phyloP scores from a whole-genome alignment of 1,284 basidiomycete genomes.

The Boletus sp. region DNA sequence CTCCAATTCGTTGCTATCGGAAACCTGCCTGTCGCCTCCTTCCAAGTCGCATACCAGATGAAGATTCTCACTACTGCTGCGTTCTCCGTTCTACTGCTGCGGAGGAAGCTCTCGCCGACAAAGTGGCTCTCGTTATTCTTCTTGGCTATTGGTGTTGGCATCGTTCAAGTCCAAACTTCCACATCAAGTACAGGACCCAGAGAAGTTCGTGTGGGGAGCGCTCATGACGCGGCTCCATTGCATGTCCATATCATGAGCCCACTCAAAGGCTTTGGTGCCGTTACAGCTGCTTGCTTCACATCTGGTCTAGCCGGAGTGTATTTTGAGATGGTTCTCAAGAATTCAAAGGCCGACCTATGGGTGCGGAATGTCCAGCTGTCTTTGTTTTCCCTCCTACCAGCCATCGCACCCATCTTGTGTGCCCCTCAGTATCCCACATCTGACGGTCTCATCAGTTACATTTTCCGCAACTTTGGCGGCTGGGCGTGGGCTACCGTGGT shows the following conservation, averaged over 20 bases:
- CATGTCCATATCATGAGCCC: constrained; percentile 56
- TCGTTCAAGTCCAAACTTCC: constrained; percentile 81
- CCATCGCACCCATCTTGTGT: constrained; percentile 65
- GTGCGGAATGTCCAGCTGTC: constrained; percentile 78
- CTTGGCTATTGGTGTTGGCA: constrained; percentile 84
- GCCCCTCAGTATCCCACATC: constrained; percentile 37
- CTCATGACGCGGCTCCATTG: constrained; percentile 47
- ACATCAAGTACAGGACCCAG: constrained; percentile 22
- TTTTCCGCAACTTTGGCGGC: constrained; percentile 77
- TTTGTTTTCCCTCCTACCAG: constrained; percentile 73
- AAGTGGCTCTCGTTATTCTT: constrained; percentile 86
- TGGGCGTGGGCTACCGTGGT: constrained; percentile 94
- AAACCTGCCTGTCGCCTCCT: constrained; percentile 89
- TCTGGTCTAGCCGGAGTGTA: constrained; percentile 81
- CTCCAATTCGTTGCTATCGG: constrained; percentile 92
- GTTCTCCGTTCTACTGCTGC: constrained; percentile 82
- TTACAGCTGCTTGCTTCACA: constrained; percentile 72
- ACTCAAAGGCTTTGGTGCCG: constrained; percentile 61
- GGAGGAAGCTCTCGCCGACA: constrained; percentile 63
- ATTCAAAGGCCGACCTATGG: constrained; percentile 68
- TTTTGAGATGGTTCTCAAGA: constrained; percentile 81
- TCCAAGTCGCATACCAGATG: constrained; percentile 92
- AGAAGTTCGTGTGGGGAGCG: constrained; percentile 45
- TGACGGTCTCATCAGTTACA: constrained; percentile 41
- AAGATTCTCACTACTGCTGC: constrained; percentile 95